Percentiles rank a stretch among this genome's conserved stretches.
These are phyloP conservation scores for Fusarium tanahbumbuense DNA, from an alignment of 2,329 filamentous ascomycete genomes.

Conservation along the genomic window DNA sequence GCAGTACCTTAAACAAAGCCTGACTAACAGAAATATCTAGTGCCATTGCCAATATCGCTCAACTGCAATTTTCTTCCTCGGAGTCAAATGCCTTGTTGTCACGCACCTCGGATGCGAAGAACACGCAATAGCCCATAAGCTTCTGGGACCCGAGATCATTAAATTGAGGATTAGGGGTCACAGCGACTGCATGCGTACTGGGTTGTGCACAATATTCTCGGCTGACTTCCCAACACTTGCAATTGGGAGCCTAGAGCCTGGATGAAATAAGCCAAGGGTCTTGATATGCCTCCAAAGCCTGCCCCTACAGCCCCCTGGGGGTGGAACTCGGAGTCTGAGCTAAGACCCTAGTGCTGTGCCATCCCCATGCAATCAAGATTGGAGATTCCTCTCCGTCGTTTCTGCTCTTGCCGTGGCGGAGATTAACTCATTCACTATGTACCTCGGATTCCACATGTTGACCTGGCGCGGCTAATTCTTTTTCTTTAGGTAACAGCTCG, in stretches of 20 bases:
- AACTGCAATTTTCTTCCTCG: background rate
- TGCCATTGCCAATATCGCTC: background rate
- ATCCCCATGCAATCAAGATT: conserved; percentile 2
- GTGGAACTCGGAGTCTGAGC: background rate
- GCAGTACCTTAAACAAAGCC: background rate
- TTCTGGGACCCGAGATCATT: too few species aligned
- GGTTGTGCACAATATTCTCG: too few species aligned
- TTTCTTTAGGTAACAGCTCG: background rate
- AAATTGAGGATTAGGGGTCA: too few species aligned
- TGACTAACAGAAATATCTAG: conserved; percentile 27
- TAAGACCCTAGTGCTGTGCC: too few species aligned
- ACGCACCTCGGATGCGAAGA: too few species aligned
- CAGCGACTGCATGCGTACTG: too few species aligned
- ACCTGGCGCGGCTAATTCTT: conserved; percentile 24
- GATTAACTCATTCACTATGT: conserved; percentile 5
- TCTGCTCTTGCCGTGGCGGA: conserved; percentile 7
- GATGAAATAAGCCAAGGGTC: conserved; percentile 13
- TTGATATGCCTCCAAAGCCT: background rate
- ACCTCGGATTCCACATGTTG: background rate
- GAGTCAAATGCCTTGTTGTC: too few species aligned
- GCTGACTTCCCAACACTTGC: too few species aligned
- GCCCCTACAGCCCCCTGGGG: conserved; percentile 6
- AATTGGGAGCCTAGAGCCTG: too few species aligned
- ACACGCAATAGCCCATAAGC: too few species aligned
- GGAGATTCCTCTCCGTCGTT: conserved; percentile 6